These are phyloP conservation scores for Angophora floribunda DNA, from an alignment of 345 rosid genomes.

Conservation along the genomic window DNA sequence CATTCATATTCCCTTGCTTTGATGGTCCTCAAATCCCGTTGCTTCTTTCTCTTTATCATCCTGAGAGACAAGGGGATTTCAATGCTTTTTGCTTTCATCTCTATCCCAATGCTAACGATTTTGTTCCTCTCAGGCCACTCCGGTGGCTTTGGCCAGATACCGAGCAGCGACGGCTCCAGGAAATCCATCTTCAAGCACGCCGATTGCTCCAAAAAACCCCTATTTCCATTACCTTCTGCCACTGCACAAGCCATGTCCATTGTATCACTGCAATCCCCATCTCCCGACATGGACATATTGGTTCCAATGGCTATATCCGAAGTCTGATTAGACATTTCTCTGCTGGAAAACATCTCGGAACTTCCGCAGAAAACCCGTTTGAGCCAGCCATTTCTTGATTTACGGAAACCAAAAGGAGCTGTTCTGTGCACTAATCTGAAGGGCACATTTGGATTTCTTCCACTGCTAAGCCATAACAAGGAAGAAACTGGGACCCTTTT, in stretches of 20 bases:
- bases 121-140: constrained; percentile 40
- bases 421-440: background rate
- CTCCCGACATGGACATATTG: background rate
- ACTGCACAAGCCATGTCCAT: background rate
- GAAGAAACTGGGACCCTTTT: background rate
- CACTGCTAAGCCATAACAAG: background rate
- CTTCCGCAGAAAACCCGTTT: background rate
- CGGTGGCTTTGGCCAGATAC: constrained; percentile 25
- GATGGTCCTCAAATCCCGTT: constrained; percentile 12
- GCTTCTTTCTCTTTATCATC: constrained; percentile 56
- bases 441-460: background rate
- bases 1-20: constrained; percentile 31
- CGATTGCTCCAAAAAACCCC: background rate
- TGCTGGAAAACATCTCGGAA: constrained; percentile 1
- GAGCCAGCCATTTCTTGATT: background rate
- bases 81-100: constrained; percentile 41
- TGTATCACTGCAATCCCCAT: background rate
- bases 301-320: background rate
- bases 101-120: constrained; percentile 20
- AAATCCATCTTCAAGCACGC: constrained; percentile 20
- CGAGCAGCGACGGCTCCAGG: constrained; percentile 22
- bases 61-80: constrained; percentile 53
- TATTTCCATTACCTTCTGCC: background rate
- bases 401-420: constrained; percentile 1
- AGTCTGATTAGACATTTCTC: background rate